Conservation (phyloP, 805 yeast species). For the Ascoidea asiatica region DNA sequence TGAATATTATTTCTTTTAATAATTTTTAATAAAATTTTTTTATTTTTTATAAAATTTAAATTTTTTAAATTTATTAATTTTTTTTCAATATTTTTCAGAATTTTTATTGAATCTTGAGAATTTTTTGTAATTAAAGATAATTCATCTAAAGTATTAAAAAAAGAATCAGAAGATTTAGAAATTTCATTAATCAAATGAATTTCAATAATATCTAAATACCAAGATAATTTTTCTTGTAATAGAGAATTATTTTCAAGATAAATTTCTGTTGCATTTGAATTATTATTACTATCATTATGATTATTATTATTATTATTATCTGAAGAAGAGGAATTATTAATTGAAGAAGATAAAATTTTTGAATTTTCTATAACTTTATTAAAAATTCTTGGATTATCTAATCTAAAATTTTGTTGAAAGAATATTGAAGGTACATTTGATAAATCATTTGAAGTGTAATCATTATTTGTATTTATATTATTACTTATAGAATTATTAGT, state of each 20-base stretch:
- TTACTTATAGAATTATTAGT: neutral
- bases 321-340: slow-evolving; percentile 8
- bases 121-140: slow-evolving; percentile 47
- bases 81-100: slow-evolving; percentile 30
- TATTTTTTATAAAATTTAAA: slow-evolving; percentile 36
- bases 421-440: slow-evolving; percentile 55
- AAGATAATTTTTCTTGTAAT: slow-evolving; percentile 67
- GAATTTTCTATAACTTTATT: slow-evolving; percentile 55
- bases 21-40: slow-evolving; percentile 33
- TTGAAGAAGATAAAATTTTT: slow-evolving; percentile 19
- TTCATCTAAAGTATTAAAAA: slow-evolving; percentile 75
- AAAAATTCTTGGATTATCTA: slow-evolving; percentile 83
- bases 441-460: slow-evolving; percentile 11
- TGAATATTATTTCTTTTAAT: slow-evolving; percentile 46
- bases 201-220: slow-evolving; percentile 78
- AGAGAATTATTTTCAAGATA: slow-evolving; percentile 34
- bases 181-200: slow-evolving; percentile 70
- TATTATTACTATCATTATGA: slow-evolving; percentile 13
- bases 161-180: slow-evolving; percentile 70
- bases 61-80: slow-evolving; percentile 33
- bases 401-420: slow-evolving; percentile 52
- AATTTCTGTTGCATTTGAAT: slow-evolving; percentile 17
- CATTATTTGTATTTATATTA: neutral
- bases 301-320: slow-evolving; percentile 11
- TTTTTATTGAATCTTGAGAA: slow-evolving; percentile 35